Percentiles rank a stretch among this genome's conserved stretches.
phyloP scores from a whole-genome alignment of 208 protist species.

The Zelonia costaricensis region DNA sequence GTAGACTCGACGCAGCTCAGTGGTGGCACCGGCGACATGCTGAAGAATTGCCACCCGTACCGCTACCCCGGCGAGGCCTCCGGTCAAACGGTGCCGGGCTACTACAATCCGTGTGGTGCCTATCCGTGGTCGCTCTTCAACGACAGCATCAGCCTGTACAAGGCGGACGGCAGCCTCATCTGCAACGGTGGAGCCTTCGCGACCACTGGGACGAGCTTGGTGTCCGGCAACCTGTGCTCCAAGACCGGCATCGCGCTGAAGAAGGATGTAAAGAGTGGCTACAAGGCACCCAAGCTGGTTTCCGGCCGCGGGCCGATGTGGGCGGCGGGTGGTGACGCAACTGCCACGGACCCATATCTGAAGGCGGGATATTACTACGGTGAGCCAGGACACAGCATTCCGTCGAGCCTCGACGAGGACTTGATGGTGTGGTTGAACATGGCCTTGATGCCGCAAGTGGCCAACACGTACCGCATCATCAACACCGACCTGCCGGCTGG shows the following conservation, averaged over 20 bases:
- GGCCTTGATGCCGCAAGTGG: slow-evolving; percentile 94
- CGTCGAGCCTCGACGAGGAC: slow-evolving; percentile 91
- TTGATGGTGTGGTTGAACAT: slow-evolving; percentile 98
- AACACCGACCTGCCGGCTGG: slow-evolving; percentile 79
- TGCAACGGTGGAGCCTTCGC: slow-evolving; percentile 81
- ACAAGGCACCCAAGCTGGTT: slow-evolving; percentile 45
- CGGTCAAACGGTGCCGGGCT: slow-evolving; percentile 29
- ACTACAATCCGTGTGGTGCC: slow-evolving; percentile 96
- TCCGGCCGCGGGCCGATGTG: slow-evolving; percentile 44
- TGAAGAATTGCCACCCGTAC: slow-evolving; percentile 45
- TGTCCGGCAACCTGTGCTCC: slow-evolving; percentile 46
- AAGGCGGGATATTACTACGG: slow-evolving; percentile 77
- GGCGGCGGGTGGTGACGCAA: slow-evolving; percentile 27
- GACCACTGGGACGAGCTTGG: slow-evolving; percentile 25
- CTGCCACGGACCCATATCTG: slow-evolving; percentile 63
- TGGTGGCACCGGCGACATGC: slow-evolving; percentile 28
- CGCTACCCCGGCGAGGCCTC: slow-evolving; percentile 64
- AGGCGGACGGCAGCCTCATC: slow-evolving; percentile 47
- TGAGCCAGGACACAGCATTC: slow-evolving; percentile 84
- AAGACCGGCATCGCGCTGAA: slow-evolving; percentile 95
- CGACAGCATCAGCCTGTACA: slow-evolving; percentile 89
- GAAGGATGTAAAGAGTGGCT: slow-evolving; percentile 87
- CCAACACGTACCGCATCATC: slow-evolving; percentile 96
- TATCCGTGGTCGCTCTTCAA: slow-evolving; percentile 98
- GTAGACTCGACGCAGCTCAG: slow-evolving; percentile 57